Evolutionary conservation across 2,329 filamentous ascomycete species (phyloP).

Genomic region (Neonectria neomacrospora): DNA sequence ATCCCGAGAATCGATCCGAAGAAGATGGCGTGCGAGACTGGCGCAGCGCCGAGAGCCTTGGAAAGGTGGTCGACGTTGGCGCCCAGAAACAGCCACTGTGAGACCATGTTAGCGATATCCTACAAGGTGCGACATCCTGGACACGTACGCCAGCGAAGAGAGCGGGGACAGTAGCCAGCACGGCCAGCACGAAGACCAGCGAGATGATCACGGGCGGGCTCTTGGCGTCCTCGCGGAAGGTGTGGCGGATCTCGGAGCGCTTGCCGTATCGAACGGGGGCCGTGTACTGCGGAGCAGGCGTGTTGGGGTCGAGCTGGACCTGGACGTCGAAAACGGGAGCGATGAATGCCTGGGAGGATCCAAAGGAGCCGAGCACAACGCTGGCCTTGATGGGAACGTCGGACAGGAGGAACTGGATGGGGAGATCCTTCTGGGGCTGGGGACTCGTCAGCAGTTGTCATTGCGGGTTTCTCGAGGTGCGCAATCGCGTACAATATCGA

Average conservation of each 20-base stretch:
- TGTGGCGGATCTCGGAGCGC: constrained; percentile 87
- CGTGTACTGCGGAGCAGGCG: constrained; percentile 69
- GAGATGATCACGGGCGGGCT: constrained; percentile 86
- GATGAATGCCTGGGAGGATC: constrained; percentile 74
- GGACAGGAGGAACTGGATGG: constrained; percentile 79
- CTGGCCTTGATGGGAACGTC: constrained; percentile 78
- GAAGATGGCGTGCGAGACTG: constrained; percentile 85
- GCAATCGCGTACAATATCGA: constrained; percentile 77
- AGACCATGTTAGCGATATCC: constrained; percentile 35
- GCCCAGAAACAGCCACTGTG: constrained; percentile 82
- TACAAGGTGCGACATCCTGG: neutral
- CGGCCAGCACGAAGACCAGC: constrained; percentile 77
- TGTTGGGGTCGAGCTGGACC: constrained; percentile 71
- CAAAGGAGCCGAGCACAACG: constrained; percentile 88
- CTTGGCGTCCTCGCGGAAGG: constrained; percentile 82
- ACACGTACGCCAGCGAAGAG: constrained; percentile 75
- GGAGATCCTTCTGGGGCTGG: constrained; percentile 90
- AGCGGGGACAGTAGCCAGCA: constrained; percentile 78
- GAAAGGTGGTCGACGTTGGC: constrained; percentile 83
- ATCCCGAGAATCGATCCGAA: constrained; percentile 87
- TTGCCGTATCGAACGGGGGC: constrained; percentile 85
- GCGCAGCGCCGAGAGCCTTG: constrained; percentile 79
- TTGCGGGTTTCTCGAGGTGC: neutral
- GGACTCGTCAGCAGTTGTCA: constrained; percentile 42
- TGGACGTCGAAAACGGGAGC: constrained; percentile 78